Conservation (phyloP, 2,329 filamentous ascomycete genomes). For the Fusarium falciforme region DNA sequence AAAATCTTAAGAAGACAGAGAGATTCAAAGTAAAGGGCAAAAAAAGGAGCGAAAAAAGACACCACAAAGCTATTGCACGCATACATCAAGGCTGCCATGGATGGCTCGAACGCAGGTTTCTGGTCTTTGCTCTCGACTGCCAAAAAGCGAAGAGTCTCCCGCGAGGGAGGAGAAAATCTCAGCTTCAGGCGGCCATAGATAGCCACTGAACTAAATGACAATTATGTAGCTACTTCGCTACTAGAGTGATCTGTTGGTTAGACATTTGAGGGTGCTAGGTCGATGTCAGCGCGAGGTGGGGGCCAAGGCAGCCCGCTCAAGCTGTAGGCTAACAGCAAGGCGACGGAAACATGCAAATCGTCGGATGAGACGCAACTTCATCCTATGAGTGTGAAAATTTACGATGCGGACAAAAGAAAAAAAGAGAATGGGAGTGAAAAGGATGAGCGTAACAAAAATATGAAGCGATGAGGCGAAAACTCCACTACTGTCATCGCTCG, state of each 20-base stretch:
- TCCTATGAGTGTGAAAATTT: neutral
- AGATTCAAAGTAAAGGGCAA: neutral
- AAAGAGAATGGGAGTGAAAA: neutral
- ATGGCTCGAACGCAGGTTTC: neutral
- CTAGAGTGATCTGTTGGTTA: neutral
- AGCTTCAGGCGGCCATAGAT: neutral
- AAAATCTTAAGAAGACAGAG: neutral
- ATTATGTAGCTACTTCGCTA: constrained; percentile 14
- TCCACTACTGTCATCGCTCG: neutral
- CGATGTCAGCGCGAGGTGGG: neutral
- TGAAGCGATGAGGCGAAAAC: neutral
- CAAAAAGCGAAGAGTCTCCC: constrained; percentile 21
- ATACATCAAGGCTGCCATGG: neutral
- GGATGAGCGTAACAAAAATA: neutral
- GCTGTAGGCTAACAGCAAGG: neutral
- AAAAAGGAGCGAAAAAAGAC: neutral
- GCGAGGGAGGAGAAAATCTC: neutral
- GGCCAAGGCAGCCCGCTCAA: neutral
- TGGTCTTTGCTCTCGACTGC: neutral
- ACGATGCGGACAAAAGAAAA: neutral
- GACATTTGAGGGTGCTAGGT: neutral
- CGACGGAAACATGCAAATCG: too few species aligned
- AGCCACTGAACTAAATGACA: neutral
- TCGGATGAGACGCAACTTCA: neutral
- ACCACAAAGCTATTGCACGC: neutral